Conservation (phyloP, 305 asterid genomes). For the Fraxinus xanthoxyloides region DNA sequence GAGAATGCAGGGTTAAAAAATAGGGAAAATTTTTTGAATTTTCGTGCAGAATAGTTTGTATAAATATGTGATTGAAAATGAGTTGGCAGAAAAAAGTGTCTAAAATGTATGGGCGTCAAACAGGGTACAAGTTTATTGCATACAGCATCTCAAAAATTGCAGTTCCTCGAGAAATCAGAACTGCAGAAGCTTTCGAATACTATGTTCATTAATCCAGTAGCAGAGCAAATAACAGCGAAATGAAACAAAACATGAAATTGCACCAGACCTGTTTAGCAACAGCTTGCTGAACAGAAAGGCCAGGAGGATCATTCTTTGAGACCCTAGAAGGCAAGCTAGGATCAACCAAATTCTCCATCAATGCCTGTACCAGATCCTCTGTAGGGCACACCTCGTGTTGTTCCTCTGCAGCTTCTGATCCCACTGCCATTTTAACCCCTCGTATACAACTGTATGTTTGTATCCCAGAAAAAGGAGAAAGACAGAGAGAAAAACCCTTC, state of each 20-base stretch:
- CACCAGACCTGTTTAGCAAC: slow-evolving; percentile 59
- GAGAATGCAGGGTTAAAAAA: not conserved
- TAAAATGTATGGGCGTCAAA: not conserved
- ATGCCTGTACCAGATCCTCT: slow-evolving; percentile 37
- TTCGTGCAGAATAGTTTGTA: not conserved
- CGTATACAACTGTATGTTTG: not conserved
- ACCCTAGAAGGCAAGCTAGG: slow-evolving; percentile 33
- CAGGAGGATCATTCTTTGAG: slow-evolving; percentile 22
- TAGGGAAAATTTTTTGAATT: not conserved
- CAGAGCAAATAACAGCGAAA: slow-evolving; percentile 3
- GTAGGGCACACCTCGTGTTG: slow-evolving; percentile 29
- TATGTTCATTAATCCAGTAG: not conserved
- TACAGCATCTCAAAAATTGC: not conserved
- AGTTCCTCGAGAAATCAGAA: not conserved
- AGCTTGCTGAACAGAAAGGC: slow-evolving; percentile 22
- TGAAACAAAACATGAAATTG: not conserved
- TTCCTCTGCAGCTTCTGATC: slow-evolving; percentile 18
- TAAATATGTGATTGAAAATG: not conserved
- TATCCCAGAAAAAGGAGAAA: not conserved
- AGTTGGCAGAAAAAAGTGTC: not conserved
- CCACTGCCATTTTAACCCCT: slow-evolving; percentile 20
- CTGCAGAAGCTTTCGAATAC: not conserved
- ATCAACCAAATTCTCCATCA: slow-evolving; percentile 43
- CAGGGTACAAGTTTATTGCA: not conserved
- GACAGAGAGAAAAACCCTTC: not conserved